Evolutionary conservation across 805 yeast species (phyloP), one percentile per base, ranked within the genome.

Genomic region (Jamesozyma piceae): DNA sequence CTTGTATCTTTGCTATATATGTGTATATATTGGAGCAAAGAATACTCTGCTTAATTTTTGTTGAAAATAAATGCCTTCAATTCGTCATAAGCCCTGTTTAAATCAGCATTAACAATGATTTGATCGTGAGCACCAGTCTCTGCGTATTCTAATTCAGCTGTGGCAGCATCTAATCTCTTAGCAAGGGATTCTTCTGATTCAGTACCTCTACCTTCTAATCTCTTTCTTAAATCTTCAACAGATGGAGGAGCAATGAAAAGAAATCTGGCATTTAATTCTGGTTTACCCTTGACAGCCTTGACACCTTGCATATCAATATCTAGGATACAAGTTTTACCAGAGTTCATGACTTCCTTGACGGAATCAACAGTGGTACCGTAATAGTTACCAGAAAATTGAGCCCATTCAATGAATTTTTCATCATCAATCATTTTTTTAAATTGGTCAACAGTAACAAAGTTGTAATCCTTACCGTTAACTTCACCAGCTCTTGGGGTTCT

Each of bases 261-360:
- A 64, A 63, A 92, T 63, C 89, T 75, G 24, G 98, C 96, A 54
- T 85, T 78, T 55, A 92, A 72, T 51, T 77, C 76, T 15, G 95
- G 77, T 43, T 77, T 67, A 24, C 29, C 43, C 68, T 92, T 92
- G 50, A 92, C 96, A 21, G 87, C 74, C 68, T 84, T 82, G 56
- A 92, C 98, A 52, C 99, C 99, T 69, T 92, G 97, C 97, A 90
- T 89, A 74, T 92, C 99, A 52, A 92, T 92, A 66, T 92, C 99
- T 60, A 92, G 73, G 49, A 92, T 80, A 70, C 97, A 92, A 41
- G 80, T 81, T 64, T 74, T 78, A 54, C 87, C 84, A 46, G 72
- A 62, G 41, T 66, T 64, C 27, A 71, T 64, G 34, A 67, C 73
- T 37, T 73, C 69, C 53, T 83, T 74, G 37, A 92, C 97, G 26